These are phyloP conservation scores for Liriodendron chinense DNA, from an alignment of 164 flowering plant genomes.

Conservation along the genomic window DNA sequence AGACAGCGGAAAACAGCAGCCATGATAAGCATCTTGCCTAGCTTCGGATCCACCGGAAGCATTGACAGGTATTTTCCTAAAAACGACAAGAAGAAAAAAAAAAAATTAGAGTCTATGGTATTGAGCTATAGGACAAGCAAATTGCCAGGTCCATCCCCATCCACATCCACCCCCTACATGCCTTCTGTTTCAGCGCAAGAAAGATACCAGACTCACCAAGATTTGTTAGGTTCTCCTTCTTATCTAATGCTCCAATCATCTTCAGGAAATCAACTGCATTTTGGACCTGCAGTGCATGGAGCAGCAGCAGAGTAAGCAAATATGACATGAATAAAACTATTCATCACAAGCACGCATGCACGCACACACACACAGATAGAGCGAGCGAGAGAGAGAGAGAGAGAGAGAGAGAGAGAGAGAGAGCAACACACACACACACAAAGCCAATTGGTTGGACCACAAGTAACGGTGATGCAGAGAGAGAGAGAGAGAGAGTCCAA, in stretches of 20 bases:
- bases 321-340: not conserved
- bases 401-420: too few species aligned
- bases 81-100: not conserved
- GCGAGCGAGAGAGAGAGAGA: too few species aligned
- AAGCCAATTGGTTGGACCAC: too few species aligned
- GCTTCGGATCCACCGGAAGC: conserved; percentile 97
- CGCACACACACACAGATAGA: too few species aligned
- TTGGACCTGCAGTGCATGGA: conserved; percentile 57
- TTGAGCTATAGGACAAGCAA: not conserved
- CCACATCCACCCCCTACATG: too few species aligned
- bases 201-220: conserved; percentile 55
- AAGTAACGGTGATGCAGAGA: too few species aligned
- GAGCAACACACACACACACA: too few species aligned
- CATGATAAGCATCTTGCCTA: conserved; percentile 97
- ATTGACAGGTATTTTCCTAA: conserved; percentile 80
- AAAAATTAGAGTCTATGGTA: not conserved
- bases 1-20: conserved; percentile 90
- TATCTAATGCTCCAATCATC: conserved; percentile 94
- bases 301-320: not conserved
- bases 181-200: not conserved
- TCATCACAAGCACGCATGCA: not conserved
- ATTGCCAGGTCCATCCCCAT: not conserved
- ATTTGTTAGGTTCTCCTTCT: conserved; percentile 80
- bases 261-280: conserved; percentile 92
- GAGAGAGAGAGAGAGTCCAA: too few species aligned